Conservation (phyloP, 805 yeast genomes). For the Schizosaccharomyces osmophilus region DNA sequence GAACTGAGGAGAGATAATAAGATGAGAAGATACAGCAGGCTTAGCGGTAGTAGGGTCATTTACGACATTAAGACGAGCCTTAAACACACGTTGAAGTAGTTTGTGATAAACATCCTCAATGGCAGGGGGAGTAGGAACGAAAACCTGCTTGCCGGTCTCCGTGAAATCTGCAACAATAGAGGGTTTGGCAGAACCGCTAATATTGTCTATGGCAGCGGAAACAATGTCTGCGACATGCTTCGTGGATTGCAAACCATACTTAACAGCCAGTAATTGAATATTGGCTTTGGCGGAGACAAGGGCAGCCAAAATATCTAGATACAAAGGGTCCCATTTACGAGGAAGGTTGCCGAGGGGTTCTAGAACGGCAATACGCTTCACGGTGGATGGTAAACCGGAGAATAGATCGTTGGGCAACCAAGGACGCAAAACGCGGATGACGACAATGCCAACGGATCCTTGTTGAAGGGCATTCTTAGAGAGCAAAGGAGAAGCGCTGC, state of each 20-base stretch:
- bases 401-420: conserved; percentile 32
- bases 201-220: background rate
- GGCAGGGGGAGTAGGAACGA: conserved; percentile 10
- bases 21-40: conserved; percentile 18
- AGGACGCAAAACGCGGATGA: conserved; percentile 49
- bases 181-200: conserved; percentile 28
- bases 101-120: conserved; percentile 58
- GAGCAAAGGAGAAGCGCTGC: conserved; percentile 24
- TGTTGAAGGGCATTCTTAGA: conserved; percentile 11
- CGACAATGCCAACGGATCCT: conserved; percentile 22
- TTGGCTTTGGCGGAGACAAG: conserved; percentile 31
- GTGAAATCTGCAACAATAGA: conserved; percentile 43
- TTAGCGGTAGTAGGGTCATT: conserved; percentile 21
- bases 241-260: conserved; percentile 15
- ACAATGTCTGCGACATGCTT: background rate
- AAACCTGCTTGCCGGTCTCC: conserved; percentile 9
- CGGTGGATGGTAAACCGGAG: conserved; percentile 27
- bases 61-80: conserved; percentile 29
- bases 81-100: conserved; percentile 45
- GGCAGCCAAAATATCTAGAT: conserved; percentile 26
- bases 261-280: conserved; percentile 11
- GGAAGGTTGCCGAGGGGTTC: conserved; percentile 32
- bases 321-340: conserved; percentile 38
- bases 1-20: conserved; percentile 43
- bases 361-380: conserved; percentile 32